phyloP scores from a whole-genome alignment of 768 basidiomycete genomes.

The Suillus americanus region DNA sequence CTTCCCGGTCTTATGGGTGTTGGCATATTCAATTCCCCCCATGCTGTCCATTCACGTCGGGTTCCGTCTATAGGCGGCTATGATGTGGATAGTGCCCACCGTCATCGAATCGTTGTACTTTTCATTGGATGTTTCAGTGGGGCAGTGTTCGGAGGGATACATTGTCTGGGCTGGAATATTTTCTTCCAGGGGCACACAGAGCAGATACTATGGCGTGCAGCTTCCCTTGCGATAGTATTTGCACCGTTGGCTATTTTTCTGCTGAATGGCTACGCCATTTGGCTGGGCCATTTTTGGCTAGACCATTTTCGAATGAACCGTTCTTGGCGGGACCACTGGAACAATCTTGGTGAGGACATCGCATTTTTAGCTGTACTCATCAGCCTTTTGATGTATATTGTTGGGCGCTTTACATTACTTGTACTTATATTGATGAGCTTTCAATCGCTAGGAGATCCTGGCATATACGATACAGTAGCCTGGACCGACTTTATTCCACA shows the following conservation, averaged over 20 bases:
- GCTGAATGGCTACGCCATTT: not conserved
- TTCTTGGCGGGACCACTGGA: too few species aligned
- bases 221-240: constrained; percentile 14
- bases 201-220: constrained; percentile 22
- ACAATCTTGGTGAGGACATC: not conserved
- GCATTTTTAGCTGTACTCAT: not conserved
- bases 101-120: not conserved
- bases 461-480: constrained; percentile 12
- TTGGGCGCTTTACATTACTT: constrained; percentile 12
- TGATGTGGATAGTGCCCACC: rapidly evolving
- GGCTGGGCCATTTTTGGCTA: not conserved
- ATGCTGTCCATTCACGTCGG: not conserved
- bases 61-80: not conserved
- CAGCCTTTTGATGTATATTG: constrained; percentile 6
- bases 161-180: constrained; percentile 25
- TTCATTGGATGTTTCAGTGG: constrained; percentile 5
- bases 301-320: too few species aligned
- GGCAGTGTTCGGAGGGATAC: constrained; percentile 26
- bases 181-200: constrained; percentile 16
- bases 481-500: constrained; percentile 19
- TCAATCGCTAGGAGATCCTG: constrained; percentile 8
- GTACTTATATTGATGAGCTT: constrained; percentile 14
- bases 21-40: not conserved
- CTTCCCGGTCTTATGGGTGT: not conserved
- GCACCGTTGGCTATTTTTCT: not conserved